Evolutionary conservation across 257 asterid genomes (phyloP), one percentile per base, ranked within the genome.

Genomic region (Fraxinus pennsylvanica): DNA sequence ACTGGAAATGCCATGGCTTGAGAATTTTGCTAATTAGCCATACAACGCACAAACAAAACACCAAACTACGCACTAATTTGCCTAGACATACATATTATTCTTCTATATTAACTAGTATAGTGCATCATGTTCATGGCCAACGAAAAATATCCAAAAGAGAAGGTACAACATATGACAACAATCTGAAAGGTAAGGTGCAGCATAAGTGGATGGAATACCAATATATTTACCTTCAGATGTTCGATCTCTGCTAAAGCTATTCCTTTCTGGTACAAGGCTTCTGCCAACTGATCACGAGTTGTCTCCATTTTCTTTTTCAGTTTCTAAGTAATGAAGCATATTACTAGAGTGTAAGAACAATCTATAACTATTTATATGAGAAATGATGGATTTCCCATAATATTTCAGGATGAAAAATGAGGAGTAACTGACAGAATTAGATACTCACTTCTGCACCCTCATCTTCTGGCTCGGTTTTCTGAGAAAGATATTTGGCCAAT

Each of bases 211-310:
- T 27, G 69, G 33, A 25, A 12, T 63, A 25, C 69, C 19, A 63
- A 27, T 63, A 25, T 7, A 27, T 8, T 8, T 88, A 92, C 99
- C 97, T 95, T 93, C 65, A 88, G 39, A 19, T 82, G 71, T 78
- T 92, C 96, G 35, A 88, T 87, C 87, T 92, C 97, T 74, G 90
- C 90, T 77, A 91, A 75, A 79, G 99, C 93, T 79, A 93, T 81
- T 77, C 99, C 97, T 84, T 89, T 91, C 86, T 95, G 98, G 80
- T 89, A 95, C 75, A 95, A 89, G 66, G 99, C 97, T 83, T 95
- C 98, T 15, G 96, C 89, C 83, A 95, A 85, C 80, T 91, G 98
- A 82, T 91, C 98, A 54, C 92, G 93, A 66, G 89, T 89, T 50
- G 89, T 80, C 77, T 93, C 97, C 98, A 92, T 89, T 84, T 88